These are phyloP conservation scores for Phylloporus sp. DNA, from an alignment of 768 basidiomycete genomes.

Conservation along the genomic window DNA sequence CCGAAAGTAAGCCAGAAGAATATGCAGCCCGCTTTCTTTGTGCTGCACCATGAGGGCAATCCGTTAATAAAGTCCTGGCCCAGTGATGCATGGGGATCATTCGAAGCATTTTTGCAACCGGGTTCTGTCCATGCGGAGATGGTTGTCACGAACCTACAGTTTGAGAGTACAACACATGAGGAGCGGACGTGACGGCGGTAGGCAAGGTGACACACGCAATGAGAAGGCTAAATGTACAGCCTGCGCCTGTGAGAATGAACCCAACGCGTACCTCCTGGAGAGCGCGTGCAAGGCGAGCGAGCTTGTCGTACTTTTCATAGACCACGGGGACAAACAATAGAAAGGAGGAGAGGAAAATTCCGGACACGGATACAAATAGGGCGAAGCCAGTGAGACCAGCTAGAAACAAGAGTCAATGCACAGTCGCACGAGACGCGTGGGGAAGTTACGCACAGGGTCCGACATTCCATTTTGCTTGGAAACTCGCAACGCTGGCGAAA, in stretches of 20 bases:
- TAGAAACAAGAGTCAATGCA: constrained; percentile 31
- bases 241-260: constrained; percentile 77
- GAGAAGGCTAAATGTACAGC: constrained; percentile 62
- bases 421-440: constrained; percentile 1
- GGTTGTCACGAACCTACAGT: constrained; percentile 64
- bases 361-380: constrained; percentile 69
- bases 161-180: constrained; percentile 12
- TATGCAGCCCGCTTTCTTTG: constrained; percentile 85
- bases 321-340: constrained; percentile 74
- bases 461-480: constrained; percentile 81
- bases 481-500: constrained; percentile 83
- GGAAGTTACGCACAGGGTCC: constrained; percentile 70
- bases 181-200: not conserved
- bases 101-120: constrained; percentile 80
- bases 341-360: constrained; percentile 71
- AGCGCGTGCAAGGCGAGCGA: constrained; percentile 72
- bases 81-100: constrained; percentile 74
- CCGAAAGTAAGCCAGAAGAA: constrained; percentile 88
- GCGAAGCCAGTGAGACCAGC: constrained; percentile 87
- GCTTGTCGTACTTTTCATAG: constrained; percentile 83
- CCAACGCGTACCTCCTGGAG: constrained; percentile 78
- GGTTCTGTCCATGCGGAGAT: constrained; percentile 86
- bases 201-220: constrained; percentile 58
- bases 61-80: constrained; percentile 65
- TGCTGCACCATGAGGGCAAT: constrained; percentile 81